A percentile compares a stretch with the other conserved stretches of the same genome.
Evolutionary conservation across 345 rosid genomes (phyloP).

Genomic region (Adansonia digitata): DNA sequence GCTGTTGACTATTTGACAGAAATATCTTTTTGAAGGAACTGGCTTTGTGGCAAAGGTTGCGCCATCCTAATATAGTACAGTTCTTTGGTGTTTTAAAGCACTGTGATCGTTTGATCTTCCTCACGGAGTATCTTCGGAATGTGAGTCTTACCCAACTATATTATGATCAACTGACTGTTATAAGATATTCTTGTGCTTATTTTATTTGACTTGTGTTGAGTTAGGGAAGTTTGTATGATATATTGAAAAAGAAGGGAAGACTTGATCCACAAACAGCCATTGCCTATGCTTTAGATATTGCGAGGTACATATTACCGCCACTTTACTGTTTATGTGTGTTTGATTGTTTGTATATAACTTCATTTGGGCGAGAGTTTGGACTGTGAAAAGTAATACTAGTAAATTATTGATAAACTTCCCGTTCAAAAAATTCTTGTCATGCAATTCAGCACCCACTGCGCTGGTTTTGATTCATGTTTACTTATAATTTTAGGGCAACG

Average conservation of each 20-base stretch:
- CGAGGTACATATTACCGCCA: slow-evolving; percentile 35
- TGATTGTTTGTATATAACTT: not conserved
- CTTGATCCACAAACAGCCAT: slow-evolving; percentile 47
- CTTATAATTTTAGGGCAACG: not conserved
- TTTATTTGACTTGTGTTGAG: slow-evolving; percentile 12
- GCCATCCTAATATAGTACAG: slow-evolving; percentile 70
- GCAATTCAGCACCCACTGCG: not conserved
- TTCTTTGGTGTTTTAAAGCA: slow-evolving; percentile 63
- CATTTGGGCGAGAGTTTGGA: not conserved
- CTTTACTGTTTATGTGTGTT: not conserved
- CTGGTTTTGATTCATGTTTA: not conserved
- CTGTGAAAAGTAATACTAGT: not conserved
- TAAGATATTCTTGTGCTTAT: slow-evolving; percentile 10
- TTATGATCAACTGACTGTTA: not conserved
- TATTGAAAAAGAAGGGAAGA: slow-evolving; percentile 46
- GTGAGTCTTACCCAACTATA: slow-evolving; percentile 29
- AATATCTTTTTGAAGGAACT: slow-evolving; percentile 48
- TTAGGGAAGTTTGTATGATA: slow-evolving; percentile 61
- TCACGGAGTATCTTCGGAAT: slow-evolving; percentile 56
- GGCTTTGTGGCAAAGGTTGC: slow-evolving; percentile 57
- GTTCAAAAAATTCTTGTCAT: not conserved
- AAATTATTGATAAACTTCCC: not conserved
- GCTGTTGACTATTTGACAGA: slow-evolving; percentile 21
- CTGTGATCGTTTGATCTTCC: slow-evolving; percentile 52
- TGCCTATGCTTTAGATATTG: slow-evolving; percentile 59